A percentile compares a stretch with the other conserved stretches of the same genome.
Conservation (phyloP, 768 basidiomycete species). For the Lactarius akahatsu region DNA sequence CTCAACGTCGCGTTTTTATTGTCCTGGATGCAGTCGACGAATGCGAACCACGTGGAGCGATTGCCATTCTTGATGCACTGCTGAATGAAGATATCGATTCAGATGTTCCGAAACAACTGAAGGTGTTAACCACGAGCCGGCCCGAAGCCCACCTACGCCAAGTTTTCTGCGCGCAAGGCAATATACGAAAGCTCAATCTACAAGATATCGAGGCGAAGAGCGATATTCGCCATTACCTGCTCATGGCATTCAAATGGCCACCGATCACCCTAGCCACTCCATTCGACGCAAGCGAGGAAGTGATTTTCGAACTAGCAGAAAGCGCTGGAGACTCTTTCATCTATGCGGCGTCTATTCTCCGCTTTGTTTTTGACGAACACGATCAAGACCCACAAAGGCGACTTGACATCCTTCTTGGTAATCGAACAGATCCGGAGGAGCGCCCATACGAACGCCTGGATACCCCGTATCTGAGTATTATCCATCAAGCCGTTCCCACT, state of each 20-base stretch:
- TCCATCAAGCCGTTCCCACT: neutral
- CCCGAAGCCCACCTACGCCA: neutral
- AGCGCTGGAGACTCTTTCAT: neutral
- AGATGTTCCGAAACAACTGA: neutral
- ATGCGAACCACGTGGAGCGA: neutral
- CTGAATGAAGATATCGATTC: neutral
- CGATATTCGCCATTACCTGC: neutral
- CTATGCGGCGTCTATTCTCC: neutral
- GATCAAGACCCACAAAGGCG: neutral
- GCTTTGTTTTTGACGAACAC: neutral
- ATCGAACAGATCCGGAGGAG: neutral
- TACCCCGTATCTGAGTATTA: neutral
- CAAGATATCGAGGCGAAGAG: neutral
- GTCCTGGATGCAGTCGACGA: neutral
- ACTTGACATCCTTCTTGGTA: neutral
- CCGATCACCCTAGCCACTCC: neutral
- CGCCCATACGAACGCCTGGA: neutral
- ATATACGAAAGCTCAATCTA: neutral
- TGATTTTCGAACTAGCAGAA: neutral
- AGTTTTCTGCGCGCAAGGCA: neutral
- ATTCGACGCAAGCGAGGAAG: neutral
- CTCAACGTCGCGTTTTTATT: neutral
- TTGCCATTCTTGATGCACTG: neutral
- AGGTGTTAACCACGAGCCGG: neutral
- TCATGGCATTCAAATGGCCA: neutral